Percentiles rank a stretch among this genome's conserved stretches.
phyloP scores from a whole-genome alignment of 202 grass and related monocot genomes.

The Panicum hallii region DNA sequence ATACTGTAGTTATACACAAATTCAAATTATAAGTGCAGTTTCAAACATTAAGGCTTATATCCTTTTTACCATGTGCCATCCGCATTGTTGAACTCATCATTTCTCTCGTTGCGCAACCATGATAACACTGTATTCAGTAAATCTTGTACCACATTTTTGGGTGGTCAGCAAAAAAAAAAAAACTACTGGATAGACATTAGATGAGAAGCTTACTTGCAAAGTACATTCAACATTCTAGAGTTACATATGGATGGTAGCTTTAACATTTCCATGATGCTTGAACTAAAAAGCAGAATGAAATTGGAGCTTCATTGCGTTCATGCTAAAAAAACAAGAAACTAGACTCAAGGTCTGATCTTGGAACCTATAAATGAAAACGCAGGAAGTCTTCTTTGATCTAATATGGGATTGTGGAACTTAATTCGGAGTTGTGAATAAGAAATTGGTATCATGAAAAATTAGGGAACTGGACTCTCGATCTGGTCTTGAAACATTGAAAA shows the following conservation, averaged over 20 bases:
- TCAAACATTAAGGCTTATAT: slow-evolving; percentile 3
- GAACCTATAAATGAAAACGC: neutral
- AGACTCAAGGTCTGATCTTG: slow-evolving; percentile 16
- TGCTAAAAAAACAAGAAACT: neutral
- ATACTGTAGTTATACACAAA: neutral
- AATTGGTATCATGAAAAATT: neutral
- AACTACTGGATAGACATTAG: neutral
- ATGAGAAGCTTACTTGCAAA: slow-evolving; percentile 16
- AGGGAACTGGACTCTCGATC: neutral
- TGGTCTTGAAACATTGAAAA: slow-evolving; percentile 33
- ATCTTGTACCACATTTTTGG: neutral
- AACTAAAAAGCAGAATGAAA: slow-evolving; percentile 19
- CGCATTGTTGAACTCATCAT: neutral
- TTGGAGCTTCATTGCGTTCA: neutral
- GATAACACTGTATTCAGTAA: slow-evolving; percentile 12
- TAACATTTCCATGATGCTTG: neutral
- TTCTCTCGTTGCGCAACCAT: neutral
- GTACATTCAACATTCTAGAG: slow-evolving; percentile 6
- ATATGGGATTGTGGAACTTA: slow-evolving; percentile 23
- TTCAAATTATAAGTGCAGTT: neutral
- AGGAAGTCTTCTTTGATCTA: slow-evolving; percentile 7
- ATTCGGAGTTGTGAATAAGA: neutral
- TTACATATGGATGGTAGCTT: neutral
- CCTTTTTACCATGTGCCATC: neutral
- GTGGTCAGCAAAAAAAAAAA: neutral